Conservation (phyloP, 2,329 filamentous ascomycete species). For the Rhytidhysteron rufulum region DNA sequence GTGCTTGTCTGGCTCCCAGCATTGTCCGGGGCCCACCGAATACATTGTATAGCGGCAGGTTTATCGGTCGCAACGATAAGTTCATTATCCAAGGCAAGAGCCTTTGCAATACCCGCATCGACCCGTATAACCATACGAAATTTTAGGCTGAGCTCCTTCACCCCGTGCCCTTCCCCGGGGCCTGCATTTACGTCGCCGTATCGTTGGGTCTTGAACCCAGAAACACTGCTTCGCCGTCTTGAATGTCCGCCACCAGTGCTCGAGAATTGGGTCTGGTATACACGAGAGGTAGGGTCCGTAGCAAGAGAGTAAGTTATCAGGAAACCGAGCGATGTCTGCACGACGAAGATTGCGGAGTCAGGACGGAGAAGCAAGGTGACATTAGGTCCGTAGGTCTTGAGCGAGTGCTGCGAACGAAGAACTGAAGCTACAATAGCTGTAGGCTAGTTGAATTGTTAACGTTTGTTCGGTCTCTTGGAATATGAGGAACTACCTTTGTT, state of each 20-base stretch:
- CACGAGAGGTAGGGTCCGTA: conserved; percentile 73
- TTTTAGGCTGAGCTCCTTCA: conserved; percentile 81
- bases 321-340: conserved; percentile 81
- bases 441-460: conserved; percentile 54
- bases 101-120: conserved; percentile 87
- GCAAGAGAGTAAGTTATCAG: conserved; percentile 93
- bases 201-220: conserved; percentile 35
- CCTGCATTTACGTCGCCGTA: conserved; percentile 48
- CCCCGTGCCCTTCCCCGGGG: conserved; percentile 75
- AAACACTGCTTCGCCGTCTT: conserved; percentile 49
- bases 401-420: conserved; percentile 73
- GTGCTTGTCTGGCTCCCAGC: conserved; percentile 82
- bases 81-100: conserved; percentile 86
- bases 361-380: conserved; percentile 80
- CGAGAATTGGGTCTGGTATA: conserved; percentile 79
- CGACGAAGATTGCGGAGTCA: conserved; percentile 86
- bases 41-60: conserved; percentile 93
- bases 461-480: conserved; percentile 15
- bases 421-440: conserved; percentile 84
- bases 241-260: conserved; percentile 44
- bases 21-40: conserved; percentile 85
- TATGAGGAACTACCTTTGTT: conserved; percentile 65
- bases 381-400: conserved; percentile 81
- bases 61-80: conserved; percentile 87
- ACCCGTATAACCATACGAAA: conserved; percentile 99